Percentiles rank a stretch among this genome's conserved stretches.
Evolutionary conservation across 1,284 basidiomycete species (phyloP).

Genomic region (Tetrapyrgos nigripes): DNA sequence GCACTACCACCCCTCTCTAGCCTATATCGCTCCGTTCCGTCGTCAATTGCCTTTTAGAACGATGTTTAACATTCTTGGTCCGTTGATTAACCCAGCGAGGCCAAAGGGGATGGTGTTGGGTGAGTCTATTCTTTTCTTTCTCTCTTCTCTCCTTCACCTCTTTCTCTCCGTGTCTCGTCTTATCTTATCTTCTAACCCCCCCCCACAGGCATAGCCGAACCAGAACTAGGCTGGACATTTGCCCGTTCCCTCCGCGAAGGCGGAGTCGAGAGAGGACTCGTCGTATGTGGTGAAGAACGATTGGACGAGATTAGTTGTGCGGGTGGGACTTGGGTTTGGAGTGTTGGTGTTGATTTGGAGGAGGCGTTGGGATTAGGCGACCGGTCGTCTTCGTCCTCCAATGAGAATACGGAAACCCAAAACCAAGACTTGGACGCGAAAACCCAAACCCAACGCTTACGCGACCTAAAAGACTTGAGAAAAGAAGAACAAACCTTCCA

Average conservation of each 20-base stretch:
- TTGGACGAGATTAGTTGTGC: conserved; percentile 96
- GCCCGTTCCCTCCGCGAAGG: conserved; percentile 75
- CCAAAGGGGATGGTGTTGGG: conserved; percentile 89
- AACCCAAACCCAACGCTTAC: too few relatives aligned
- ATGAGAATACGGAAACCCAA: too few relatives aligned
- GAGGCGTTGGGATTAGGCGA: too few relatives aligned
- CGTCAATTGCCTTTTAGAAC: conserved; percentile 93
- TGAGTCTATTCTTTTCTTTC: too few relatives aligned
- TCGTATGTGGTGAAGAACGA: conserved; percentile 93
- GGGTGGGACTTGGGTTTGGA: conserved; percentile 82
- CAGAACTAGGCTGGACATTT: conserved; percentile 85
- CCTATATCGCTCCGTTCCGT: conserved; percentile 85
- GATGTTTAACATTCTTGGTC: conserved; percentile 96
- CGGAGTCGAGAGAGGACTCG: conserved; percentile 84
- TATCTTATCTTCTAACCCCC: too few relatives aligned
- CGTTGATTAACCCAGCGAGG: conserved; percentile 91
- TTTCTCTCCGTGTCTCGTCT: too few relatives aligned
- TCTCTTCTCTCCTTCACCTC: too few relatives aligned
- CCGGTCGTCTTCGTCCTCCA: too few relatives aligned
- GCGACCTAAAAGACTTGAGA: neutral
- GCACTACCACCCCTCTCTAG: conserved; percentile 55
- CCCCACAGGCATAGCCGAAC: conserved; percentile 90
- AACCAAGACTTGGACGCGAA: too few relatives aligned
- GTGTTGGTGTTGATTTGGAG: neutral
- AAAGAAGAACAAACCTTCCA: neutral